Percentiles rank a stretch among this genome's conserved stretches.
phyloP scores from a whole-genome alignment of 2,329 filamentous ascomycete species.

The Cryphonectria radicalis region DNA sequence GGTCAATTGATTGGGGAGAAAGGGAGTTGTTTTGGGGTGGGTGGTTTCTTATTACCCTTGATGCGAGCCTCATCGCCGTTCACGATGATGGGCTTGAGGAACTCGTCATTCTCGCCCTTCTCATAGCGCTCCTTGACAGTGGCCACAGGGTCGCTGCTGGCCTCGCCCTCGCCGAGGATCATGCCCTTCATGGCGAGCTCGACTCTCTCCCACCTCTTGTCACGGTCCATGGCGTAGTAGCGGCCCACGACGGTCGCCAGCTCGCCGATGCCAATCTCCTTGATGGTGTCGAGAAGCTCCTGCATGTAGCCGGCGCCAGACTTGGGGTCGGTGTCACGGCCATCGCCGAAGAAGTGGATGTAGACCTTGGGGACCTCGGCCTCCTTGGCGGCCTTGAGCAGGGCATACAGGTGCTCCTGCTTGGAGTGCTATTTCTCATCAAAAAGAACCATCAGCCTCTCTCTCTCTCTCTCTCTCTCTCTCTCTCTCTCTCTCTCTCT shows the following conservation, averaged over 20 bases:
- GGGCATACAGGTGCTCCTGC: constrained; percentile 87
- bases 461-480: background rate
- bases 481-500: background rate
- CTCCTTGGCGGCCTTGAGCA: constrained; percentile 89
- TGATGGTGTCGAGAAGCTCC: constrained; percentile 76
- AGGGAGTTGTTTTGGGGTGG: too few species aligned
- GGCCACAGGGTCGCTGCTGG: constrained; percentile 80
- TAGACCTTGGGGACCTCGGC: constrained; percentile 87
- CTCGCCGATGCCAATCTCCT: constrained; percentile 85
- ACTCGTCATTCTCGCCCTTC: constrained; percentile 91
- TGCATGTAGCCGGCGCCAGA: constrained; percentile 87
- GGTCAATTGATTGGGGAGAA: too few species aligned
- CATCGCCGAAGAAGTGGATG: constrained; percentile 99
- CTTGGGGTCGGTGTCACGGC: constrained; percentile 97
- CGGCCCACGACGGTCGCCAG: constrained; percentile 92
- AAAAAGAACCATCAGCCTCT: background rate
- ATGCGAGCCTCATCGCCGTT: constrained; percentile 85
- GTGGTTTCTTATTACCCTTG: constrained; percentile 76
- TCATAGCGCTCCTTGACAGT: constrained; percentile 88
- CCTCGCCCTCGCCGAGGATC: constrained; percentile 84
- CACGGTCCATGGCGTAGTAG: constrained; percentile 99
- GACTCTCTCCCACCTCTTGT: constrained; percentile 97
- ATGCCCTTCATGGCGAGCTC: constrained; percentile 89
- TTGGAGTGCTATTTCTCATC: constrained; percentile 73
- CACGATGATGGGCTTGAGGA: constrained; percentile 96